Conservation (phyloP, 1,139 yeast genomes). For the Geotrichum histeridarum region DNA sequence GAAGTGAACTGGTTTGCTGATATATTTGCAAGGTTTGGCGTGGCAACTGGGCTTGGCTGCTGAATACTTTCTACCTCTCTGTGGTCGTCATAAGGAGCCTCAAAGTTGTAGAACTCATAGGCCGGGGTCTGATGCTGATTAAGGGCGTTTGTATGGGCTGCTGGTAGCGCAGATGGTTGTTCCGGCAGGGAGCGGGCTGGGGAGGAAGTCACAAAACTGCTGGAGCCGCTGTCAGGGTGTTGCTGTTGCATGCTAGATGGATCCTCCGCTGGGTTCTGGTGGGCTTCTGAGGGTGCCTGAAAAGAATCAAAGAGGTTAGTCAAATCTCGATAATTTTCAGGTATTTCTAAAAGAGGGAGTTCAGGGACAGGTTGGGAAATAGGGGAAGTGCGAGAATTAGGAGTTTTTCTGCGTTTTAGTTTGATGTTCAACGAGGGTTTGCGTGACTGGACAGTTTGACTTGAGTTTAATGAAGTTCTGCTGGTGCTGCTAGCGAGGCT, state of each 20-base stretch:
- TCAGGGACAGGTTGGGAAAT: slow-evolving; percentile 2
- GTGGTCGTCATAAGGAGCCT: neutral
- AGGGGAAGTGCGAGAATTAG: neutral
- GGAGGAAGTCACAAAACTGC: neutral
- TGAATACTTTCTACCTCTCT: neutral
- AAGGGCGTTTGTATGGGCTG: neutral
- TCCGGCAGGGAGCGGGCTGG: neutral
- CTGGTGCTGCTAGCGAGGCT: neutral
- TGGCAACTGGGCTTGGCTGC: neutral
- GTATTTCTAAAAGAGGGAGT: slow-evolving; percentile 13
- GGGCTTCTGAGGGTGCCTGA: neutral
- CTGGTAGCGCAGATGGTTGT: neutral
- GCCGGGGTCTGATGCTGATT: neutral
- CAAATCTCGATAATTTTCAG: slow-evolving; percentile 11
- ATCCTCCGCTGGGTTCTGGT: neutral
- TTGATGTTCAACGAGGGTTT: neutral
- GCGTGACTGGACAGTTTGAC: neutral
- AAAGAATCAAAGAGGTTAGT: slow-evolving; percentile 10
- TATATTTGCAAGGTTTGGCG: neutral
- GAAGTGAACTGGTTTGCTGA: neutral
- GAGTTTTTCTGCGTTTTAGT: neutral
- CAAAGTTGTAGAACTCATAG: neutral
- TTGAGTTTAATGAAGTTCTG: neutral
- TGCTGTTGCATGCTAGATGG: too few species aligned
- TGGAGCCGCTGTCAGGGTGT: too few species aligned